phyloP scores from a whole-genome alignment of 306 rosid species.

The Cucumis hystrix region DNA sequence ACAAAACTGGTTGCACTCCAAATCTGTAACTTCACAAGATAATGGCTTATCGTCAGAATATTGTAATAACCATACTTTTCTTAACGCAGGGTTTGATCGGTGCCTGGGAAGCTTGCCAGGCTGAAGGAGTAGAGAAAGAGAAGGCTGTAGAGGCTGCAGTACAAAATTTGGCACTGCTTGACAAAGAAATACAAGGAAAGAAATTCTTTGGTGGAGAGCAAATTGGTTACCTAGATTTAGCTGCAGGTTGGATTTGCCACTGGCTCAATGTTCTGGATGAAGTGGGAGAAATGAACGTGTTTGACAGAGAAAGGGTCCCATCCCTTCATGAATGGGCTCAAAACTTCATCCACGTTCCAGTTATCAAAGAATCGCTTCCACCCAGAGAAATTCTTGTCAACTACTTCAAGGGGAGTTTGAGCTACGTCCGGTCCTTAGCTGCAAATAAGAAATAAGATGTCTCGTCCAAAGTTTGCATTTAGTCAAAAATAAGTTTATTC shows the following conservation, averaged over 20 bases:
- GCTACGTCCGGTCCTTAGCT: constrained; percentile 3
- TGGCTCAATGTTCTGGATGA: constrained; percentile 39
- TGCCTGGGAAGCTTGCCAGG: constrained; percentile 34
- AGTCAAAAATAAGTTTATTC: background rate
- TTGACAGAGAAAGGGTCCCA: constrained; percentile 33
- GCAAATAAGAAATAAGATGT: background rate
- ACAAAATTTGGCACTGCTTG: constrained; percentile 28
- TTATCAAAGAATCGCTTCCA: constrained; percentile 28
- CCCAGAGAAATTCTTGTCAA: constrained; percentile 7
- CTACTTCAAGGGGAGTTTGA: background rate
- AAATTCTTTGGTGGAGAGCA: constrained; percentile 43
- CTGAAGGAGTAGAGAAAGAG: constrained; percentile 29
- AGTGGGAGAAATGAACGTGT: constrained; percentile 30
- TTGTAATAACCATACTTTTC: background rate
- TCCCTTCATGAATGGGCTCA: constrained; percentile 40
- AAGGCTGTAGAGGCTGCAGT: constrained; percentile 35
- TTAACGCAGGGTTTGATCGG: constrained; percentile 30
- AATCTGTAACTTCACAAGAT: background rate
- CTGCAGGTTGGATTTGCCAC: constrained; percentile 32
- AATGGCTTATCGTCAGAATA: background rate
- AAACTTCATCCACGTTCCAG: constrained; percentile 25
- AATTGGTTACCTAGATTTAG: constrained; percentile 34
- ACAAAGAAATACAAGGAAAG: constrained; percentile 29
- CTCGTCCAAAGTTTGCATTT: background rate
- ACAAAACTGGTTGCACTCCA: background rate